Evolutionary conservation across 2,329 filamentous ascomycete genomes (phyloP).

Genomic region (Orbilia quercus): DNA sequence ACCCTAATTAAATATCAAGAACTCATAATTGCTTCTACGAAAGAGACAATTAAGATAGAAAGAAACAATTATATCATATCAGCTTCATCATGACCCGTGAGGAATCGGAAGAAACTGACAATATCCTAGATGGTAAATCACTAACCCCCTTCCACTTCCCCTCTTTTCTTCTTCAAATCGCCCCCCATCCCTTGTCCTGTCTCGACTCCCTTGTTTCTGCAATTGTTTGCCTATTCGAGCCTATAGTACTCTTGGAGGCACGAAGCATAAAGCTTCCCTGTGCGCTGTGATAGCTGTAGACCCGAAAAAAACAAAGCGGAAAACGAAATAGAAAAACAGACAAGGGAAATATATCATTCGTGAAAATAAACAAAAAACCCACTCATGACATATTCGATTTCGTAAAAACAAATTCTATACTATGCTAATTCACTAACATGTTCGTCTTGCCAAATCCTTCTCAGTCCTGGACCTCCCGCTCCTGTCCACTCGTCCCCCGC

Average conservation of each 20-base stretch:
- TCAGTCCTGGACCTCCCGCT: conserved; percentile 81
- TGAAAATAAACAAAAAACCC: conserved; percentile 13
- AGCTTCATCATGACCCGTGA: conserved; percentile 45
- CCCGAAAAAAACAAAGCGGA: not conserved
- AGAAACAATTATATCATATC: not conserved
- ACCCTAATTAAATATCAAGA: conserved; percentile 41
- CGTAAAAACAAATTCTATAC: not conserved
- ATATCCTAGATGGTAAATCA: conserved; percentile 47
- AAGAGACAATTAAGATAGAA: not conserved
- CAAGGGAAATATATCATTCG: conserved; percentile 29
- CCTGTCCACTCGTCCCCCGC: conserved; percentile 79
- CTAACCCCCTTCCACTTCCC: conserved; percentile 2
- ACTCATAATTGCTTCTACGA: not conserved
- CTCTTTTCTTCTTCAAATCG: not conserved
- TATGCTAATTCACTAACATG: conserved; percentile 4
- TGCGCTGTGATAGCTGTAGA: not conserved
- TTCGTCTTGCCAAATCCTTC: conserved; percentile 1
- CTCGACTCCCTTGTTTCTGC: conserved; percentile 2
- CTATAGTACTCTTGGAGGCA: no score
- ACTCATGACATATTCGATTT: no score
- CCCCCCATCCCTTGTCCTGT: not conserved
- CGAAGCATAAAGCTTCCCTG: no score
- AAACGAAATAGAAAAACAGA: not conserved
- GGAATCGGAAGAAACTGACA: conserved; percentile 39
- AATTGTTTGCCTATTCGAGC: conserved; percentile 27